These are phyloP conservation scores for Stephania japonica DNA, from an alignment of 164 flowering plant species.

Conservation along the genomic window DNA sequence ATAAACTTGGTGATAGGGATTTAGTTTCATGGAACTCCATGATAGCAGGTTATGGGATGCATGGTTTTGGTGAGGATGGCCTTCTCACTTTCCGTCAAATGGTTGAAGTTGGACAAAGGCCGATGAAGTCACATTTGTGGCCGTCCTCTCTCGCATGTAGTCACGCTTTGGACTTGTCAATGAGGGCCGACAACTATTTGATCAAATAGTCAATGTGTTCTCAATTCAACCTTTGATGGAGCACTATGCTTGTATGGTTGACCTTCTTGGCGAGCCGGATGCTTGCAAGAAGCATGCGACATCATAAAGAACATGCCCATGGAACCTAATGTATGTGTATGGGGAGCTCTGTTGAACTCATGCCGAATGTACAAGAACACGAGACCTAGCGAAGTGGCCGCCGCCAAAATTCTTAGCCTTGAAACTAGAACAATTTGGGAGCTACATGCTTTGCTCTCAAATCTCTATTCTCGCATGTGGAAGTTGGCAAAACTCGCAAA, in stretches of 20 bases:
- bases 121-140: constrained; percentile 69
- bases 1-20: constrained; percentile 34
- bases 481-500: constrained; percentile 77
- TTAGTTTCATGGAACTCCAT: constrained; percentile 72
- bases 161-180: constrained; percentile 69
- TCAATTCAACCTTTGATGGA: constrained; percentile 48
- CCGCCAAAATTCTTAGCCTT: constrained; percentile 27
- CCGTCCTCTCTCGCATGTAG: constrained; percentile 78
- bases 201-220: constrained; percentile 40
- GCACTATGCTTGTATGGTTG: constrained; percentile 86
- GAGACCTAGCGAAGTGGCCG: constrained; percentile 45
- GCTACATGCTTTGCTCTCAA: constrained; percentile 69
- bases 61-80: constrained; percentile 57
- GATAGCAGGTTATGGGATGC: constrained; percentile 71
- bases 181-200: constrained; percentile 46
- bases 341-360: constrained; percentile 70
- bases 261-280: constrained; percentile 72
- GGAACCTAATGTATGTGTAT: constrained; percentile 58
- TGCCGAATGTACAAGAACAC: constrained; percentile 54
- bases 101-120: constrained; percentile 37
- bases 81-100: constrained; percentile 42
- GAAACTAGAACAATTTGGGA: constrained; percentile 38
- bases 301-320: constrained; percentile 58
- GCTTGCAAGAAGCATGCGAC: constrained; percentile 57
- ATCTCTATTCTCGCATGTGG: constrained; percentile 57